phyloP scores from a whole-genome alignment of 176 grass and related monocot species.

The Oryza meyeriana region DNA sequence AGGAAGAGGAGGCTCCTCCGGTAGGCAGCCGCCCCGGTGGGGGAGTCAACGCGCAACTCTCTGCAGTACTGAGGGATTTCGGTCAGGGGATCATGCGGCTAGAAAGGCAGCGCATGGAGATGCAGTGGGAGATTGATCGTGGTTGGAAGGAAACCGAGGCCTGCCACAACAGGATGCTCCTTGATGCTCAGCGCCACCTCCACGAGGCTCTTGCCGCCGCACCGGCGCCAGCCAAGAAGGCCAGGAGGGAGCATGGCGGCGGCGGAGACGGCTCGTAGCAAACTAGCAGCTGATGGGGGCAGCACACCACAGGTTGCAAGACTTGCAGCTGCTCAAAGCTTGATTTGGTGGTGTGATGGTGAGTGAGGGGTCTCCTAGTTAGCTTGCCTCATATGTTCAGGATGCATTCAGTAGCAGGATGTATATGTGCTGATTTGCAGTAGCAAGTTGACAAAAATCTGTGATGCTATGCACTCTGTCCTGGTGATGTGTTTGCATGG shows the following conservation, averaged over 20 bases:
- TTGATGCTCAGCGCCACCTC: constrained; percentile 60
- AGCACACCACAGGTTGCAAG: background rate
- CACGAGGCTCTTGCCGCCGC: constrained; percentile 35
- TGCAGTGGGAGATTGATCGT: constrained; percentile 72
- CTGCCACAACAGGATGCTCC: constrained; percentile 57
- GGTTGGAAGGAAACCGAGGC: constrained; percentile 79
- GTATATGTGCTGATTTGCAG: constrained; percentile 22
- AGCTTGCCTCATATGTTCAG: constrained; percentile 2
- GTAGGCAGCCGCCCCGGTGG: background rate
- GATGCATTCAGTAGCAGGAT: constrained; percentile 13
- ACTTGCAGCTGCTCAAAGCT: constrained; percentile 11
- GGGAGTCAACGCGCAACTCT: constrained; percentile 25
- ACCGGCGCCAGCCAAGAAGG: constrained; percentile 56
- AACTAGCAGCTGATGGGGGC: background rate
- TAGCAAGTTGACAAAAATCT: constrained; percentile 14
- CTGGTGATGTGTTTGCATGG: constrained; percentile 8
- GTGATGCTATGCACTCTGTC: background rate
- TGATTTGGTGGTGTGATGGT: constrained; percentile 11
- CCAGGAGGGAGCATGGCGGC: constrained; percentile 53
- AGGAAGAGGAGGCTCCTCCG: constrained; percentile 38
- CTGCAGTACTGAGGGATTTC: constrained; percentile 57
- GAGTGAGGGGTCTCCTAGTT: background rate
- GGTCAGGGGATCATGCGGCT: constrained; percentile 58
- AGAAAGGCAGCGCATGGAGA: constrained; percentile 75
- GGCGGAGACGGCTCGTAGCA: constrained; percentile 25